Evolutionary conservation across 2,329 filamentous ascomycete species (phyloP), one percentile per base, ranked within the genome.

Genomic region (Pseudonectria buxi): DNA sequence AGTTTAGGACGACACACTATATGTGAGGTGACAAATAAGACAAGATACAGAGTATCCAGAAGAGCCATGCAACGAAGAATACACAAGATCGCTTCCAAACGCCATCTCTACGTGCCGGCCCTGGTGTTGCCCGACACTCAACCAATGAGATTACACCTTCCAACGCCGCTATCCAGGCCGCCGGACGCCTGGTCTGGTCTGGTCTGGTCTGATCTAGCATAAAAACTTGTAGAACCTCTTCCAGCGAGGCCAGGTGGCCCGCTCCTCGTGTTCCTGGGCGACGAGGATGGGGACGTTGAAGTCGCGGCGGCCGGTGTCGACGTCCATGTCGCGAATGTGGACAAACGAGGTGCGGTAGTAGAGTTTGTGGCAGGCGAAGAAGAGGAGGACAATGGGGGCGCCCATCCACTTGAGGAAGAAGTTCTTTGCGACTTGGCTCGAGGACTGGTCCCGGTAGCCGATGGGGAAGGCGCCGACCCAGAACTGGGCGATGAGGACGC

Each of bases 381-480:
- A 84, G 26, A 69, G 46, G 13, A 79, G 46, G 15, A 86, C 74
- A 45, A 86, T 76, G 11, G 84, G 83, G 2, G 76, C 76, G 4
- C 81, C 81, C 43, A 86, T 69, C 57, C 82, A 87, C 42, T 75
- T 71, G 40, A 81, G 64, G 61, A 94, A 94, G 62, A 90, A 94
- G 46, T 69, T 78, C 43, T 76, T 59, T 1, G 75, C 74, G 27
- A 78, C 65, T 7, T 68, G 57, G 2, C 51, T 28, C 4, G 64
- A 43, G 1, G 66, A 65, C 58, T 67, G 66, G 0, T 61, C 35
- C 4, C 53, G 50, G 53, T 74, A 81, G 15, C 67, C 74, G 31
- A 90, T 72, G 4, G 89, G 88, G 55, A 80, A 88, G 4, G 85
- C 79, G 18, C 84, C 86, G 32, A 84, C 81, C 85, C 87, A 95